Conservation (phyloP, 192 early-diverging fungal species). For the Coemansia sp. region DNA sequence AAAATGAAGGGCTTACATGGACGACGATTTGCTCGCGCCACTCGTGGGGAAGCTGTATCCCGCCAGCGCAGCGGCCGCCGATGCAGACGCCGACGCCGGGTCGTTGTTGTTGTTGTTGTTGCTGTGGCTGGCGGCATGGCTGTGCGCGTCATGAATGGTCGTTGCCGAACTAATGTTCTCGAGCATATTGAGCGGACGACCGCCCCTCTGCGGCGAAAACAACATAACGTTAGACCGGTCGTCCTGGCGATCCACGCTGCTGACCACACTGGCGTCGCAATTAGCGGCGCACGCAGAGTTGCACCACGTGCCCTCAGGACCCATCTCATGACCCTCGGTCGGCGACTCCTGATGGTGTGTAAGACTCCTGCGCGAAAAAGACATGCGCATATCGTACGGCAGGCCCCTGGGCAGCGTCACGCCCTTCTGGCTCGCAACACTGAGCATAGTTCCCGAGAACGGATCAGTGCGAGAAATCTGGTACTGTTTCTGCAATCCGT, state of each 20-base stretch:
- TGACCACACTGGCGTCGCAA: slow-evolving; percentile 10
- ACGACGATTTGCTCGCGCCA: slow-evolving; percentile 7
- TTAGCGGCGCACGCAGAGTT: not conserved
- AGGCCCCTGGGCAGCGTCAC: slow-evolving; percentile 25
- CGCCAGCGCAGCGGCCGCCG: slow-evolving; percentile 3
- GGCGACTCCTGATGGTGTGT: slow-evolving; percentile 5
- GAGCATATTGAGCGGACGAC: slow-evolving; percentile 7
- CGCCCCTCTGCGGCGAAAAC: slow-evolving; percentile 30
- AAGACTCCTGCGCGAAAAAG: slow-evolving; percentile 27
- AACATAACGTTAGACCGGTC: slow-evolving; percentile 18
- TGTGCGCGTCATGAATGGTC: slow-evolving; percentile 34
- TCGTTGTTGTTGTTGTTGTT: not conserved
- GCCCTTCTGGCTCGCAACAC: slow-evolving; percentile 27
- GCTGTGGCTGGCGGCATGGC: not conserved
- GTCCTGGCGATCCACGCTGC: slow-evolving; percentile 13
- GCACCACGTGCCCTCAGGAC: not conserved
- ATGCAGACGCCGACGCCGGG: not conserved
- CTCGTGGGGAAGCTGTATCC: slow-evolving; percentile 18
- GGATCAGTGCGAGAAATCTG: slow-evolving; percentile 46
- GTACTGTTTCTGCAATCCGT: slow-evolving; percentile 50
- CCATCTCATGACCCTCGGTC: slow-evolving; percentile 1
- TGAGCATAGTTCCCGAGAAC: slow-evolving; percentile 36
- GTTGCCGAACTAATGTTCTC: slow-evolving; percentile 41
- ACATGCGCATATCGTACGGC: slow-evolving; percentile 32
- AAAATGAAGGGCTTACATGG: not conserved